Evolutionary conservation across 352 stramenopile species (phyloP).

Genomic region (Globisporangium solare): DNA sequence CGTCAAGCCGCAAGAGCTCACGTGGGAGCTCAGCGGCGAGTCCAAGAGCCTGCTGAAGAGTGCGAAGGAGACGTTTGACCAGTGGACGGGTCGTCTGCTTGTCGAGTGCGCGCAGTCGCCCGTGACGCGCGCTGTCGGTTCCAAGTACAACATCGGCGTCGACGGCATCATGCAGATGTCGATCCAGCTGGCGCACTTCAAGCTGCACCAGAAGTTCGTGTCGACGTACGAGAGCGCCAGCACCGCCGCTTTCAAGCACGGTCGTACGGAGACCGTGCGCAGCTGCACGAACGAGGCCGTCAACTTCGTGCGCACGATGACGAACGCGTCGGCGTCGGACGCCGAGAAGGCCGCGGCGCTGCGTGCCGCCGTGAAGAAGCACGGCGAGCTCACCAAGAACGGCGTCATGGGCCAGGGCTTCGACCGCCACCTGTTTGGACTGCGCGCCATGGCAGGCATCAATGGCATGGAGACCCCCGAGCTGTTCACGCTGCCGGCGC

Average conservation of each 20-base stretch:
- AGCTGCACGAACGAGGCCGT: conserved; percentile 86
- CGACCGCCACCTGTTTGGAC: conserved; percentile 83
- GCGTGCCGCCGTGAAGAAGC: conserved; percentile 76
- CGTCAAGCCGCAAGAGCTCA: conserved; percentile 34
- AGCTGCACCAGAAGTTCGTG: conserved; percentile 75
- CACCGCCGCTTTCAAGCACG: conserved; percentile 90
- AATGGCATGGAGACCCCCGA: conserved; percentile 53
- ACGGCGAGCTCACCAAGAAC: conserved; percentile 88
- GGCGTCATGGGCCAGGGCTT: conserved; percentile 89
- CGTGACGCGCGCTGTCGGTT: conserved; percentile 54
- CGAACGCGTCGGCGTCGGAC: conserved; percentile 38
- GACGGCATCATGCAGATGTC: conserved; percentile 91
- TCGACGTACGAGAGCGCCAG: conserved; percentile 87
- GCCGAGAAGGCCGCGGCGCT: conserved; percentile 62
- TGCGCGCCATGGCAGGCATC: conserved; percentile 66
- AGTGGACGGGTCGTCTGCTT: conserved; percentile 54
- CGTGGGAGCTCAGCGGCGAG: conserved; percentile 56
- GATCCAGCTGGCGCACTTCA: conserved; percentile 87
- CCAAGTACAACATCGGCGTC: conserved; percentile 72
- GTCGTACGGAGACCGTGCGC: conserved; percentile 86
- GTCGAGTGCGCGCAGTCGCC: conserved; percentile 73
- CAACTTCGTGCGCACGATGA: conserved; percentile 72
- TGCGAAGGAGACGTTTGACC: conserved; percentile 69
- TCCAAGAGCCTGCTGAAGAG: conserved; percentile 58
- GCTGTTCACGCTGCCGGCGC: conserved; percentile 76